Percentiles rank a stretch among this genome's conserved stretches.
These are phyloP conservation scores for Arthrocladium fulminans DNA, from an alignment of 2,329 filamentous ascomycete genomes.

Conservation along the genomic window DNA sequence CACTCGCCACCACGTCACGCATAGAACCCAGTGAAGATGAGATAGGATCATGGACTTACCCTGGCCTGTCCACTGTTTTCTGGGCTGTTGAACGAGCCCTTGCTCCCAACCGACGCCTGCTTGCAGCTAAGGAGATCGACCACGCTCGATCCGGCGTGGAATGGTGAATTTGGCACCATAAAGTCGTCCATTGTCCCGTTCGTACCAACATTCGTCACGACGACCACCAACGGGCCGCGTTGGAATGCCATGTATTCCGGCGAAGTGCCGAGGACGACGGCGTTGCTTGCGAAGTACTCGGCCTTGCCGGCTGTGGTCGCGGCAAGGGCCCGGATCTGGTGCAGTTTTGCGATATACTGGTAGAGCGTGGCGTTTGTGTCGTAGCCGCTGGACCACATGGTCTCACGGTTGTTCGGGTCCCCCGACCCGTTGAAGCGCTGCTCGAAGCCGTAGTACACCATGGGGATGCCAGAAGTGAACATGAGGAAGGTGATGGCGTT, in stretches of 20 bases:
- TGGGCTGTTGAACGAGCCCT: too few relatives aligned
- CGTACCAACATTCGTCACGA: slow-evolving; percentile 17
- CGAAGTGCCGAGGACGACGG: slow-evolving; percentile 29
- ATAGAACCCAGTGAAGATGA: too few relatives aligned
- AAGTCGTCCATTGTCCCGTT: too few relatives aligned
- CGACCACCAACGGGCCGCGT: slow-evolving; percentile 14
- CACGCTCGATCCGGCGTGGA: too few relatives aligned
- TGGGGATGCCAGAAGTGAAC: slow-evolving; percentile 51
- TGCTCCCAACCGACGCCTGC: too few relatives aligned
- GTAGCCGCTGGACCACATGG: slow-evolving; percentile 45
- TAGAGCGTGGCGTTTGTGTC: slow-evolving; percentile 34
- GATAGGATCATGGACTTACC: too few relatives aligned
- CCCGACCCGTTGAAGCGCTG: slow-evolving; percentile 47
- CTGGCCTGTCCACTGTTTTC: too few relatives aligned
- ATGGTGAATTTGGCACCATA: too few relatives aligned
- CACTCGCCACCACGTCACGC: too few relatives aligned
- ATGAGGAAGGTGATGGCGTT: slow-evolving; percentile 56
- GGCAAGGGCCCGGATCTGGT: slow-evolving; percentile 36
- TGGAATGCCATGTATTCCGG: slow-evolving; percentile 52
- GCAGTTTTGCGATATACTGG: slow-evolving; percentile 31
- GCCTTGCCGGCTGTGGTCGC: slow-evolving; percentile 26
- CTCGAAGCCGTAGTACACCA: slow-evolving; percentile 59
- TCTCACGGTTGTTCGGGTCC: slow-evolving; percentile 46
- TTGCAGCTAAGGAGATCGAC: too few relatives aligned
- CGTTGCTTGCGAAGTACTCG: background rate